Evolutionary conservation across 176 grass and related monocot genomes (phyloP).

Genomic region (Phyllostachys edulis): DNA sequence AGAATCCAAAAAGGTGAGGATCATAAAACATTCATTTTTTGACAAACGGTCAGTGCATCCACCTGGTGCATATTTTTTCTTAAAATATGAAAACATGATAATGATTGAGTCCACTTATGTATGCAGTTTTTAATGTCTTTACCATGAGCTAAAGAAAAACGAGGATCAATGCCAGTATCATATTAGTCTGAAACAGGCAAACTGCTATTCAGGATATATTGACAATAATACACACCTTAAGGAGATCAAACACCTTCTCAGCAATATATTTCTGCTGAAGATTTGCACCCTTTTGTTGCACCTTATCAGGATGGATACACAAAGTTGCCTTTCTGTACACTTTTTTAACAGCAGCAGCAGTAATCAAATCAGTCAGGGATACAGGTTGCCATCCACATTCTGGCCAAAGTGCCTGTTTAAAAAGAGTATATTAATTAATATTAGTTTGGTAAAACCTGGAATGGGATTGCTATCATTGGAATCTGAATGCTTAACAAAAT

Average conservation of each 20-base stretch:
- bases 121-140: background rate
- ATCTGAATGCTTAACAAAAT: constrained; percentile 8
- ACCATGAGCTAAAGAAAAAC: constrained; percentile 5
- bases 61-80: background rate
- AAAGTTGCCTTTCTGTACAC: constrained; percentile 78
- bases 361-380: constrained; percentile 78
- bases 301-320: constrained; percentile 85
- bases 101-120: background rate
- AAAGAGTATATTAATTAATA: constrained; percentile 27
- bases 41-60: background rate
- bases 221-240: constrained; percentile 56
- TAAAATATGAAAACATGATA: background rate
- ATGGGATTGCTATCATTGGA: background rate
- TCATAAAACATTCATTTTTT: background rate
- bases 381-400: constrained; percentile 86
- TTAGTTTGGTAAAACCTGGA: constrained; percentile 16
- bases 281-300: constrained; percentile 78
- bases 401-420: constrained; percentile 73
- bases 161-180: background rate
- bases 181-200: constrained; percentile 14
- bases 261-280: constrained; percentile 78
- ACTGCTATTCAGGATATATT: background rate
- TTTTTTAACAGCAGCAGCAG: constrained; percentile 67
- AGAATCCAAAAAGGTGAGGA: background rate
- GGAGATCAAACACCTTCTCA: constrained; percentile 87